Conservation (phyloP, 2,329 filamentous ascomycete genomes). For the Onygena corvina region DNA sequence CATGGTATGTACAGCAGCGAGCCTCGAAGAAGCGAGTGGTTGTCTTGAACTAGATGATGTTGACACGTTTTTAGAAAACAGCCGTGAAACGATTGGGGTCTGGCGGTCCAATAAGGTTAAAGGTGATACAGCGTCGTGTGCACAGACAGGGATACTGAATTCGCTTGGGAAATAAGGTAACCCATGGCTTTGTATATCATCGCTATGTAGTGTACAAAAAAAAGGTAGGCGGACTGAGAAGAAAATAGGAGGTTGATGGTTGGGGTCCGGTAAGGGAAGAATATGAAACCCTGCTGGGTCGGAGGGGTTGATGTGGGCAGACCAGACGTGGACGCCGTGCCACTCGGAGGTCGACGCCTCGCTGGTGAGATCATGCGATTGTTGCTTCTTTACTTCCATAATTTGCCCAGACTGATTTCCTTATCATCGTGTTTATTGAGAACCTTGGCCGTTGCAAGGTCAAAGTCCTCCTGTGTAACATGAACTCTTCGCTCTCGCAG, state of each 20-base stretch:
- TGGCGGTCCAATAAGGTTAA: neutral
- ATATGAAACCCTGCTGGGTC: no score
- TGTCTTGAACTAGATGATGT: no score
- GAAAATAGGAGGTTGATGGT: neutral
- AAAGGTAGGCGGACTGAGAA: neutral
- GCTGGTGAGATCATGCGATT: neutral
- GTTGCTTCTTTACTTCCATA: slow-evolving; percentile 52
- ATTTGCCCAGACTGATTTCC: slow-evolving; percentile 78
- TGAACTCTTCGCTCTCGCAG: slow-evolving; percentile 90
- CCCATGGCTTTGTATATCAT: neutral
- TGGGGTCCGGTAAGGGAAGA: no score
- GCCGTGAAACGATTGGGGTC: no score
- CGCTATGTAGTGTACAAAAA: slow-evolving; percentile 6
- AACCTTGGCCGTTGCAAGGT: slow-evolving; percentile 96
- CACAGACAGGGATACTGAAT: neutral
- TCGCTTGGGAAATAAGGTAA: neutral
- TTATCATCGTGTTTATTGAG: slow-evolving; percentile 99
- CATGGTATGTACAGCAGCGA: no score
- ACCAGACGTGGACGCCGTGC: no score
- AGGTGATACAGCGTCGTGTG: neutral
- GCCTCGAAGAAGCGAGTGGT: no score
- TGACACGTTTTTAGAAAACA: no score
- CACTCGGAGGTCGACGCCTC: neutral
- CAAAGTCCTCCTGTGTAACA: slow-evolving; percentile 98
- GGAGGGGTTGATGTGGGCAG: no score